These are phyloP conservation scores for Clonostachys solani DNA, from an alignment of 2,329 filamentous ascomycete genomes.

Conservation along the genomic window DNA sequence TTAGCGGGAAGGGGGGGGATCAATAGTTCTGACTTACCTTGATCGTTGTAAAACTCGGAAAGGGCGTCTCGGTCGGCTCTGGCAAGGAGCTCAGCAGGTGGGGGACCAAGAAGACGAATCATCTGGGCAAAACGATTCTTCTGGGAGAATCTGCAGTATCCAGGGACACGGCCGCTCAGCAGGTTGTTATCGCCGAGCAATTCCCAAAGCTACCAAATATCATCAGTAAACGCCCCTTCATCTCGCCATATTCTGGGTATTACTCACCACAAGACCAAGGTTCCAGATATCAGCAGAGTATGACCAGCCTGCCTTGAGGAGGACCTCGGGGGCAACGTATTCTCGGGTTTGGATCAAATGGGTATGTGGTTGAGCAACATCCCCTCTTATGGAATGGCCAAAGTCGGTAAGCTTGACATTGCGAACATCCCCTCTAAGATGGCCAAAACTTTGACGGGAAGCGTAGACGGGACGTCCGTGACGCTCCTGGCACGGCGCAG, in stretches of 20 bases:
- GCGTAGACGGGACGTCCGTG: conserved; percentile 13
- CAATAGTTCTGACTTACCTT: conserved; percentile 5
- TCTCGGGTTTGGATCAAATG: conserved; percentile 19
- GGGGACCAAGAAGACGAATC: conserved; percentile 18
- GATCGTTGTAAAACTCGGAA: conserved; percentile 11
- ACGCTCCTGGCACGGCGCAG: conserved; percentile 12
- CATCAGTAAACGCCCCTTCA: neutral
- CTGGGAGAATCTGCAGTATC: conserved; percentile 2
- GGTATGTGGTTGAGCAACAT: conserved; percentile 8
- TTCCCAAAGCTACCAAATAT: conserved; percentile 14
- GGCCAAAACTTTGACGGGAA: conserved; percentile 14
- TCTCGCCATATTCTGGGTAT: too few relatives aligned
- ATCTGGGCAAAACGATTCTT: conserved; percentile 16
- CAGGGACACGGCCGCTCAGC: conserved; percentile 4
- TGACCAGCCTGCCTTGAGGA: conserved; percentile 19
- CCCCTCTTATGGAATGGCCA: conserved; percentile 16
- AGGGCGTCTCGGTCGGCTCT: conserved; percentile 9
- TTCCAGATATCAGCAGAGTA: conserved; percentile 24
- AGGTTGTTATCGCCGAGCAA: conserved; percentile 19
- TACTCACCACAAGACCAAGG: conserved; percentile 18
- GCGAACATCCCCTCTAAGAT: conserved; percentile 4
- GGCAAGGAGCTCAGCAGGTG: conserved; percentile 13
- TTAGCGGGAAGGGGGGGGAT: neutral
- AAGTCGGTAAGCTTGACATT: conserved; percentile 19
- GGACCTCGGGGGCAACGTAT: conserved; percentile 21